phyloP scores from a whole-genome alignment of 345 rosid genomes.

The Sisymbrium irio region DNA sequence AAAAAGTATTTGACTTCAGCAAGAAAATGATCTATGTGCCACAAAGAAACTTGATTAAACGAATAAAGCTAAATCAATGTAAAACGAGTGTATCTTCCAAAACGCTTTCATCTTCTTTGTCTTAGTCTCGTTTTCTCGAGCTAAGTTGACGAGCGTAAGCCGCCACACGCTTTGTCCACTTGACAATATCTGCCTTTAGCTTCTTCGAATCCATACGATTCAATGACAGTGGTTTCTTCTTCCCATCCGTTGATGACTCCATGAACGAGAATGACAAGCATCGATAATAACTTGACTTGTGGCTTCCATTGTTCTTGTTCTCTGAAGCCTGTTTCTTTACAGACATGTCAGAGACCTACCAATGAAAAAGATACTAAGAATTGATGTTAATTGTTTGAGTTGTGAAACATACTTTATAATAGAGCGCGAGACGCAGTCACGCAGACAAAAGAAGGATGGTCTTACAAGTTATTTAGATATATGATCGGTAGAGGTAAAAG shows the following conservation, averaged over 20 bases:
- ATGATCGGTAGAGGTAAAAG: not conserved
- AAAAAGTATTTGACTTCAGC: not conserved
- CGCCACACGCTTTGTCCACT: slow-evolving; percentile 86
- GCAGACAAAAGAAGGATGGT: slow-evolving; percentile 28
- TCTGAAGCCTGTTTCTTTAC: slow-evolving; percentile 27
- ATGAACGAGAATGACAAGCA: slow-evolving; percentile 52
- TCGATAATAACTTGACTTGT: slow-evolving; percentile 20
- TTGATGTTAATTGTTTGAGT: not conserved
- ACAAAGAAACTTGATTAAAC: not conserved
- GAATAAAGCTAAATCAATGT: not conserved
- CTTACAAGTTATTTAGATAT: slow-evolving; percentile 26
- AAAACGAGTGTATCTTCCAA: not conserved
- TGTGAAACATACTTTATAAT: slow-evolving; percentile 3
- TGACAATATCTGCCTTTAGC: slow-evolving; percentile 65
- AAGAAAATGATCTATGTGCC: slow-evolving; percentile 15
- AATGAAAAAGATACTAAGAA: not conserved
- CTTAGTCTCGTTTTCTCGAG: slow-evolving; percentile 29
- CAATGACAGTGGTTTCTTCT: slow-evolving; percentile 42
- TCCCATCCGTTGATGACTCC: slow-evolving; percentile 44
- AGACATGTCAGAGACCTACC: slow-evolving; percentile 29
- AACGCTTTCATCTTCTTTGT: slow-evolving; percentile 1
- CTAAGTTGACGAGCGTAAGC: slow-evolving; percentile 82
- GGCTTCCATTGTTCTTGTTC: slow-evolving; percentile 21
- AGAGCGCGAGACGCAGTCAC: not conserved
- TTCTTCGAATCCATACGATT: slow-evolving; percentile 54